These are phyloP conservation scores for Vitis hybrid DNA, from an alignment of 177 flowering plant genomes.

Conservation along the genomic window DNA sequence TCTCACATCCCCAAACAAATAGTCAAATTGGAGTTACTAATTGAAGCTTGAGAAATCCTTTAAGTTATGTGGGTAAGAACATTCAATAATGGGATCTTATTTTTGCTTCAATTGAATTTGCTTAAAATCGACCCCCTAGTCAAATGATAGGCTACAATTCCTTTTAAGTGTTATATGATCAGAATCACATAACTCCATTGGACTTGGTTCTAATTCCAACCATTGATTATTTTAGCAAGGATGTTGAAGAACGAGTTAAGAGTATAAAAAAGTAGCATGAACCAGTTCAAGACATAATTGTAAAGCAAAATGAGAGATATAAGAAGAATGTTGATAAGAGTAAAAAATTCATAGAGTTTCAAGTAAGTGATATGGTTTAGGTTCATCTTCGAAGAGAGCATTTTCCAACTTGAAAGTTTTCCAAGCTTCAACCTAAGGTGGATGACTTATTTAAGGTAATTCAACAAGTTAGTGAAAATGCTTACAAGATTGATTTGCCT, in stretches of 20 bases:
- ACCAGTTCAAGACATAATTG: neutral
- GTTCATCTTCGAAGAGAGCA: slow-evolving; percentile 7
- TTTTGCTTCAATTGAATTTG: neutral
- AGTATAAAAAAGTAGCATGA: neutral
- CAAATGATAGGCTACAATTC: neutral
- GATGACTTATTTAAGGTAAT: neutral
- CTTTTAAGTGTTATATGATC: slow-evolving; percentile 2
- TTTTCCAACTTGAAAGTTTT: neutral
- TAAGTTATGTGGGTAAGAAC: neutral
- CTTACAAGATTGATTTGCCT: neutral
- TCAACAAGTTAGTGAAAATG: neutral
- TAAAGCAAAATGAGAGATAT: neutral
- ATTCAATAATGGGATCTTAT: neutral
- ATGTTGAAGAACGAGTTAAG: neutral
- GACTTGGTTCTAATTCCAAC: neutral
- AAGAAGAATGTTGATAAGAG: neutral
- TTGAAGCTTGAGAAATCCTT: neutral
- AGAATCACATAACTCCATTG: neutral
- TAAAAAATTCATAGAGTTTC: neutral
- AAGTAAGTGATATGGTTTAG: slow-evolving; percentile 2
- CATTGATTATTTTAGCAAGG: neutral
- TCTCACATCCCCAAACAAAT: slow-evolving; percentile 5
- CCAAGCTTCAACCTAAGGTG: neutral
- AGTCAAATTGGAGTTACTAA: neutral
- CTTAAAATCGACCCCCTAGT: neutral